Base-by-base conservation (phyloP, 805 yeast species). In the Myxozyma udenii region DNA sequence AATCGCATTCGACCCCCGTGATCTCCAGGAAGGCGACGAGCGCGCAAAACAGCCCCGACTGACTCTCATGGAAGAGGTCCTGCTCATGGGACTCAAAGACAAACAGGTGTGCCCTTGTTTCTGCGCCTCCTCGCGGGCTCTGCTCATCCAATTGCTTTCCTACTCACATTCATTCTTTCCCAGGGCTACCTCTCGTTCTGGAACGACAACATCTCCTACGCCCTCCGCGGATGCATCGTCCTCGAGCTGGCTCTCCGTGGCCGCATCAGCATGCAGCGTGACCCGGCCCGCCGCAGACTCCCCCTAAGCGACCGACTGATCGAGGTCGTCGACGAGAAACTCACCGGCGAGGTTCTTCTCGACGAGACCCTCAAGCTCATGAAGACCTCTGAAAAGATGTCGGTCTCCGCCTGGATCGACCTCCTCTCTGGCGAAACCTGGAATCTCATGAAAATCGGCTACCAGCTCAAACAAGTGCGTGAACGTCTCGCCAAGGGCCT, bases 201-300 rank as follows among this genome's bases (percentile, higher is more conserved):
- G 98, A 93, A 93, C 67, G 98, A 93, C 70, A 90, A 88, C 70
- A 90, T 93, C 48, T 88, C 97, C 22, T 93, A 93, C 71, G 96
- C 97, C 1, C 76, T 93, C 53, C 81, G 98, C 63, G 98, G 98
- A 11, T 85, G 96, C 67, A 91, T 93, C 53, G 65, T 93, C 48
- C 78, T 93, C 67, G 98, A 93, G 70, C 77, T 93, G 69, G 96
- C 97, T 2, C 80, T 93, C 64, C 80, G 97, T 61, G 90, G 89
- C 53, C 86, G 87, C 65, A 87, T 93, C 63, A 78, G 89, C 48
- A 81, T 93, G 74, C 85, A 89, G 44, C 87, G 87, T 65, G 98
- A 93, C 67, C 89, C 97, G 1, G 87, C 91, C 11, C 80, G 98
- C 64, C 81, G 93, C 57, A 78, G 96, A 61, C 84, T 87, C 64